phyloP scores from a whole-genome alignment of 2,329 filamentous ascomycete genomes.

The Aspergillus novoparasiticus region DNA sequence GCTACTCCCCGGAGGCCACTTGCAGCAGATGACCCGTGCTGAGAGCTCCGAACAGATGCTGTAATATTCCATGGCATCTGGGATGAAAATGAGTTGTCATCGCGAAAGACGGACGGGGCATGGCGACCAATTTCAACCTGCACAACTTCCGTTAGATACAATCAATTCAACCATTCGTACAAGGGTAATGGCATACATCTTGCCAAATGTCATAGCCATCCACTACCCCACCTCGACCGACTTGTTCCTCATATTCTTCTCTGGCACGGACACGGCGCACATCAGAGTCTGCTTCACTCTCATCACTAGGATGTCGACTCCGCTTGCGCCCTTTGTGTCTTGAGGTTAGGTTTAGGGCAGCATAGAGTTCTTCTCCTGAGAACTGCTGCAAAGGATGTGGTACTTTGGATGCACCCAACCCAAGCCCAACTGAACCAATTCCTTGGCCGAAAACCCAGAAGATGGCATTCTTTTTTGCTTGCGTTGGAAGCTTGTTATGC shows the following conservation, averaged over 20 bases:
- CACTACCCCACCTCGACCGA: slow-evolving; percentile 35
- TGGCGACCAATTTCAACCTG: slow-evolving; percentile 71
- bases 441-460: slow-evolving; percentile 63
- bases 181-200: slow-evolving; percentile 28
- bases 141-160: slow-evolving; percentile 1
- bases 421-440: slow-evolving; percentile 56
- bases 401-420: slow-evolving; percentile 44
- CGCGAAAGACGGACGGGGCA: slow-evolving; percentile 65
- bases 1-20: slow-evolving; percentile 35
- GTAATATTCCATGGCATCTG: slow-evolving; percentile 71
- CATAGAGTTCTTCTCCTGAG: slow-evolving; percentile 58
- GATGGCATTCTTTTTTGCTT: slow-evolving; percentile 65
- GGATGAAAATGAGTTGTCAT: slow-evolving; percentile 59
- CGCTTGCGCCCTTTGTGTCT: slow-evolving; percentile 31
- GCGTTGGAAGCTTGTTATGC: slow-evolving; percentile 41
- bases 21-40: slow-evolving; percentile 41
- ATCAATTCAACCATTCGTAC: not conserved
- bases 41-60: slow-evolving; percentile 57
- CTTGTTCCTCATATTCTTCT: slow-evolving; percentile 34
- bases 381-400: slow-evolving; percentile 60
- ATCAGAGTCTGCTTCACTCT: slow-evolving; percentile 27
- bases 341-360: slow-evolving; percentile 45
- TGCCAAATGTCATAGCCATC: slow-evolving; percentile 39
- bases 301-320: slow-evolving; percentile 23
- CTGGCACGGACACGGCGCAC: slow-evolving; percentile 43